Base-by-base conservation (phyloP, 1,284 basidiomycete genomes). In the Takashimella koratensis region DNA sequence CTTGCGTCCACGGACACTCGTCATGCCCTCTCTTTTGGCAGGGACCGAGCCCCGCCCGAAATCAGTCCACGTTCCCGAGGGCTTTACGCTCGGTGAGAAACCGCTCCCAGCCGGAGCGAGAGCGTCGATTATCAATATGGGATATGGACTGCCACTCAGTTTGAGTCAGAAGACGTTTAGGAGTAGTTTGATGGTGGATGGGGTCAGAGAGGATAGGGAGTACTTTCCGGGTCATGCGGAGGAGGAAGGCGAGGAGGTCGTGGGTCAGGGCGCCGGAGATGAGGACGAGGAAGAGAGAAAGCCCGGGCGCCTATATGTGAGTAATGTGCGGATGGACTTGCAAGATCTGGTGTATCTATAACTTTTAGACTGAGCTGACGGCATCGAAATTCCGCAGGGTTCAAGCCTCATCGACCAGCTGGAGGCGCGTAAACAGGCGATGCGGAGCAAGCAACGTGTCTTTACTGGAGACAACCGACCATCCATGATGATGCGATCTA, bases 341-440 rank as follows among this genome's bases (percentile, higher is more conserved):
- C n/a, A n/a, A n/a, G n/a, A n/a, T n/a, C n/a, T n/a, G n/a, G n/a
- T n/a, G n/a, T n/a, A n/a, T n/a, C n/a, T n/a, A n/a, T n/a, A n/a
- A n/a, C n/a, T 46, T 52, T 20, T 47, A 21, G 26, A 27, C 2
- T 19, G 19, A 27, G 40, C 49, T 63, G 51, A 59, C 53, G 39
- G 4, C 1, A 20, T n/a, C n/a, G n/a, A n/a, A n/a, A 44, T 51
- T 3, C 42, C 11, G 11, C 53, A 63, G 67, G 74, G 65, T 2
- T 66, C 59, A 21, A 74, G 71, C 54, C 54, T 76, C 53, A 75
- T 76, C 57, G 75, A 76, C 57, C 69, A 74, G 53, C 60, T 76
- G 12, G 73, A 76, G 56, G 65, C 68, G 39, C 60, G 73, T 22
- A 75, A 76, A 53, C 43, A 52, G 12, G 67, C 62, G 21, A 54